Base-by-base conservation (phyloP, 345 rosid species). In the Zanthoxylum bungeanum region DNA sequence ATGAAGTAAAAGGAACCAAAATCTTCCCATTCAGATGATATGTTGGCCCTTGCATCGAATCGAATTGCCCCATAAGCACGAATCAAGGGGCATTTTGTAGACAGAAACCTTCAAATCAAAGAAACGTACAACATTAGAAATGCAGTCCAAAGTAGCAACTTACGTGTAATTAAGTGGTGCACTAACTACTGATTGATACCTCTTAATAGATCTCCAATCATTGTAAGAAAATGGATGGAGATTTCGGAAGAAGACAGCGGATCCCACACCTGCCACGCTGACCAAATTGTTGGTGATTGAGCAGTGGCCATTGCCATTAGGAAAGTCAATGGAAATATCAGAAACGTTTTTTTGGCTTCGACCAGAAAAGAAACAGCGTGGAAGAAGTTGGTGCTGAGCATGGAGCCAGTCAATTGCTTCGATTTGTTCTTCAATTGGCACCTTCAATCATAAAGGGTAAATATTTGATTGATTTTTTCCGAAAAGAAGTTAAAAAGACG, bases 61-160 rank as follows among this genome's bases (percentile, higher is more conserved):
- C 95, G 91, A 22, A 93, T 89, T 2, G 92, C 97, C 24, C 98
- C 98, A 36, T 93, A 93, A 6, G 97, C 97, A 64, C 97, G 97
- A 70, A 93, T 88, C 68, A 93, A 72, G 36, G 93, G 95, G 73
- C 86, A 89, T 57, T 81, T 78, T 1, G 79, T 71, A 10, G 92
- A 88, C 33, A 93, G 76, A 75, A 91, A 93, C 84, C 97, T 92
- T 63, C 58, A 74, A n/a, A 71, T 60, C 68, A 46, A 57, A 63
- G 17, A 28, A 69, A 3, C 16, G 30, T 8, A n/a, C n/a, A 30
- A 19, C 19, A 51, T 74, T 51, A 53, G 10, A 51, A 56, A 10
- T 11, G 60, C 3, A 57, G 9, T 57, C 1, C 36, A 2, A 5
- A 16, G 60, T 0, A 16, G 60, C n/a, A 30, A 28, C 28, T 57